Evolutionary conservation across 495 filamentous ascomycete genomes (phyloP).

Genomic region (Daldinia loculata): DNA sequence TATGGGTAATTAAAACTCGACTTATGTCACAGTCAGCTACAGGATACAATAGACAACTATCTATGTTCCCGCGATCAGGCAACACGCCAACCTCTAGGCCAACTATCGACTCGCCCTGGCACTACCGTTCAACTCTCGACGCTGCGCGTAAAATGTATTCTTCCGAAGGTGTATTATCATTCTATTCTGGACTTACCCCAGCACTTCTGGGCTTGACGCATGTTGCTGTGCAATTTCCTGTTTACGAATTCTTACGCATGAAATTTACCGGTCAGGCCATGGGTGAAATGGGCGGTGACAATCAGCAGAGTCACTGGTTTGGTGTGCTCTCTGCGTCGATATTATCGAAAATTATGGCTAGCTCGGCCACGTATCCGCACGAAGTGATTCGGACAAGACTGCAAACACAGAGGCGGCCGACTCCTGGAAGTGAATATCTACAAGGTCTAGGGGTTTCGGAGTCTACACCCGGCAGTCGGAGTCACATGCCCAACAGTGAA

Average conservation of each 20-base stretch:
- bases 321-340: slow-evolving; percentile 90
- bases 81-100: slow-evolving; percentile 61
- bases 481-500: slow-evolving; percentile 38
- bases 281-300: slow-evolving; percentile 62
- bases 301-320: slow-evolving; percentile 57
- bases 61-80: slow-evolving; percentile 52
- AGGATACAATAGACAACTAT: slow-evolving; percentile 48
- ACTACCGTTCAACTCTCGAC: slow-evolving; percentile 86
- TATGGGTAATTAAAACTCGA: slow-evolving; percentile 99
- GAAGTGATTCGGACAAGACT: slow-evolving; percentile 91
- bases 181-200: slow-evolving; percentile 94
- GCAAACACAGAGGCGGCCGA: slow-evolving; percentile 81
- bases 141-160: slow-evolving; percentile 95
- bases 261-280: slow-evolving; percentile 88
- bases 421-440: slow-evolving; percentile 67
- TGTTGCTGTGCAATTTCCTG: slow-evolving; percentile 96
- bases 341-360: slow-evolving; percentile 92
- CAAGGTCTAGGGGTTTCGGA: slow-evolving; percentile 63
- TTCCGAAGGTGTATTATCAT: slow-evolving; percentile 84
- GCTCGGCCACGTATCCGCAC: slow-evolving; percentile 95
- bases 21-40: slow-evolving; percentile 84
- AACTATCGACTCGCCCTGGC: slow-evolving; percentile 74
- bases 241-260: slow-evolving; percentile 93
- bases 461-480: slow-evolving; percentile 38
- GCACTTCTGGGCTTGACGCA: slow-evolving; percentile 92